Evolutionary conservation across 2,329 filamentous ascomycete genomes (phyloP).

Genomic region (Colletotrichum tanaceti): DNA sequence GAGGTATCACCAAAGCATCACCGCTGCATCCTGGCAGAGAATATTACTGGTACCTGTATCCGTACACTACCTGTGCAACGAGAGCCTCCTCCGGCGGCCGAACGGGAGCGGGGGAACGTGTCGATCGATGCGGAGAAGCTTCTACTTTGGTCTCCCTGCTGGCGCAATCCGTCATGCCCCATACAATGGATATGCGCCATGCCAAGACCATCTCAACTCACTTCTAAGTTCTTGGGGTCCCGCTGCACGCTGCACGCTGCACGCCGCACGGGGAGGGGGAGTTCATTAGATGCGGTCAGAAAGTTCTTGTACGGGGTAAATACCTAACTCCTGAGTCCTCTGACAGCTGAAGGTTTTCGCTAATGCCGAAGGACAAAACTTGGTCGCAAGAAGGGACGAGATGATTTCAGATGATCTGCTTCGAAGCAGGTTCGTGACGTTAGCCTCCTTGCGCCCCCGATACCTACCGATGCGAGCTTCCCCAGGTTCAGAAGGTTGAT

Average conservation of each 20-base stretch:
- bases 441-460: constrained; percentile 10
- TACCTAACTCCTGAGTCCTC: too few species aligned
- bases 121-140: constrained; percentile 41
- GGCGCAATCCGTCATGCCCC: constrained; percentile 3
- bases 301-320: too few species aligned
- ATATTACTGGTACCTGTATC: not conserved
- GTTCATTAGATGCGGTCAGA: constrained; percentile 20
- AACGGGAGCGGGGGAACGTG: constrained; percentile 37
- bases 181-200: not conserved
- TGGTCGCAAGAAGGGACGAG: not conserved
- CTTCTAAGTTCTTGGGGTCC: not conserved
- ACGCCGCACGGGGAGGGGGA: too few species aligned
- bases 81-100: constrained; percentile 23
- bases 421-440: constrained; percentile 27
- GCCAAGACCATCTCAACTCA: constrained; percentile 35
- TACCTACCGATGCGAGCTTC: constrained; percentile 8
- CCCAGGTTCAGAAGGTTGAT: constrained; percentile 7
- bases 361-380: not conserved
- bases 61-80: too few species aligned
- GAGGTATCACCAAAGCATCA: constrained; percentile 4
- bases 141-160: constrained; percentile 35
- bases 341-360: constrained; percentile 1
- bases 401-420: not conserved
- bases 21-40: not conserved
- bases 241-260: too few species aligned